Base-by-base conservation (phyloP, 108 stramenopile genomes). In the Stephanodiscus minutulus region DNA sequence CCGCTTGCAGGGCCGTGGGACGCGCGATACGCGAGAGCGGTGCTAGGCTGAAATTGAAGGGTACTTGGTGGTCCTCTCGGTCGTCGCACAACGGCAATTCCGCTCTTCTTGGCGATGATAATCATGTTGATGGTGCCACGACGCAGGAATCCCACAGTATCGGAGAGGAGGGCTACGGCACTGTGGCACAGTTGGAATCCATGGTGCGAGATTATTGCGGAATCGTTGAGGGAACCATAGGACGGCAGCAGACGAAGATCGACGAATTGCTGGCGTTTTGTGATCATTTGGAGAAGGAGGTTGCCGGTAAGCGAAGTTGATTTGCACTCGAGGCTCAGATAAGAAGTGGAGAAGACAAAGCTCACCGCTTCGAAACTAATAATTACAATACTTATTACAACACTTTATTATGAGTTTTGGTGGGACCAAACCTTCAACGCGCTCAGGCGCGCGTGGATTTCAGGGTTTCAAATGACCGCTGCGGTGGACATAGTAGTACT, bases 171-270 rank as follows among this genome's bases (percentile, higher is more conserved):
- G 18, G 56, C 62, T 25, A 58, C 50, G 47, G 54, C 49, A 43
- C 59, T 9, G 66, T 73, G 27, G 67, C 65, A 13, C 69, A 85
- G 24, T 81, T 92, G 56, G 91, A 93, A 37, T 68, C 79, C 29
- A 77, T 93, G 79, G 81, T 89, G 22, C 59, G 72, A 52, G 88
- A 88, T 11, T 93, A 93, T 77, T 93, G 91, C 57, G 73, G 86
- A 36, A 76, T 60, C 5, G 87, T 90, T 13, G 91, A 89, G 76
- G 82, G 82, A 39, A 86, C 78, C 57, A 79, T 89, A 53, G 83
- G 70, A 24, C 77, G 64, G 27, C 87, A 92, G 63, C 62, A 78
- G 33, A 79, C 82, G 33, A 83, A 87, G 46, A 82, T 90, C 53
- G 73, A 84, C 15, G 86, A 90, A 62, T 66, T 92, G 24, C 73